A percentile compares a stretch with the other conserved stretches of the same genome.
Evolutionary conservation across 2,329 filamentous ascomycete genomes (phyloP).

Genomic region (Tolypocladium sp.): DNA sequence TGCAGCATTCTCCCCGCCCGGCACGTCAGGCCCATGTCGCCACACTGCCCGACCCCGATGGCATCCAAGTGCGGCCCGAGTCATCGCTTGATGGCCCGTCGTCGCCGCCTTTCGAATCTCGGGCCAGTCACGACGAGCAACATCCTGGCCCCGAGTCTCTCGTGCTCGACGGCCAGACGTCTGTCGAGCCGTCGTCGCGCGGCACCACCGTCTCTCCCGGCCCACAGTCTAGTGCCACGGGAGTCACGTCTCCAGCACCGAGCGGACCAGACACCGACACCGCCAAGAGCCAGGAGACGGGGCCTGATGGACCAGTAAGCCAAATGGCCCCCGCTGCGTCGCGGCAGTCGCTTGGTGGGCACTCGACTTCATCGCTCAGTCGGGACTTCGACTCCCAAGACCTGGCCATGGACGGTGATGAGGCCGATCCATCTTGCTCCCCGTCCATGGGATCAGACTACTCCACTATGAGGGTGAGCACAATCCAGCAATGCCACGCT

Average conservation of each 20-base stretch:
- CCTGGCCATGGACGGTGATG: slow-evolving; percentile 16
- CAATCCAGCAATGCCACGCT: neutral
- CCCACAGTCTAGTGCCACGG: slow-evolving; percentile 24
- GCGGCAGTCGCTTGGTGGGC: slow-evolving; percentile 1
- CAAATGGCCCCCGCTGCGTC: neutral
- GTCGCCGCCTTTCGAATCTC: slow-evolving; percentile 8
- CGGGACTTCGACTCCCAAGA: slow-evolving; percentile 14
- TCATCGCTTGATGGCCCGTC: slow-evolving; percentile 12
- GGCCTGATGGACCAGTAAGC: slow-evolving; percentile 4
- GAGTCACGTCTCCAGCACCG: slow-evolving; percentile 22
- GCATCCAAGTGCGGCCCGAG: slow-evolving; percentile 11
- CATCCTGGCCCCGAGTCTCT: slow-evolving; percentile 7
- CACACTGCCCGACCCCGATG: slow-evolving; percentile 8
- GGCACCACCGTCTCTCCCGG: slow-evolving; percentile 35
- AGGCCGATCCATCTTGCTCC: slow-evolving; percentile 15
- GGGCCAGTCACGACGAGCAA: neutral
- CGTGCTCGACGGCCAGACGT: slow-evolving; percentile 14
- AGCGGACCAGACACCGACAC: slow-evolving; percentile 18
- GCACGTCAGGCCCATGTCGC: slow-evolving; percentile 14
- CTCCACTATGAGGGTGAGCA: slow-evolving; percentile 25
- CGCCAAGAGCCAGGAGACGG: slow-evolving; percentile 22
- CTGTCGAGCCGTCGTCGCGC: slow-evolving; percentile 22
- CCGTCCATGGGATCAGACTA: slow-evolving; percentile 29
- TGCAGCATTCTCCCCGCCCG: slow-evolving; percentile 16
- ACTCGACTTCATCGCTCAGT: slow-evolving; percentile 7